These are phyloP conservation scores for Fistulifera pelliculosa DNA, from an alignment of 108 stramenopile species.

Conservation along the genomic window DNA sequence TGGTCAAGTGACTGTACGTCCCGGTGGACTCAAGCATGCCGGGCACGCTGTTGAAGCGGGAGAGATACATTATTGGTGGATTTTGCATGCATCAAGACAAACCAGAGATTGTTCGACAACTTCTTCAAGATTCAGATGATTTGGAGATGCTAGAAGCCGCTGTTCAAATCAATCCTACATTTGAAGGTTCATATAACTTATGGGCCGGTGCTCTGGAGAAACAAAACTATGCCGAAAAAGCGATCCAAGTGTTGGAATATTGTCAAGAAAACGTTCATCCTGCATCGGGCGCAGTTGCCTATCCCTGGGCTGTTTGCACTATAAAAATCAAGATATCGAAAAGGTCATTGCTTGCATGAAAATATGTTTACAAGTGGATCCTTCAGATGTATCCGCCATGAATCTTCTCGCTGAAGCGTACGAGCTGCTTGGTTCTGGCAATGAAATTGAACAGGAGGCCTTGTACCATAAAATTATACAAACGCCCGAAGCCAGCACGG, in stretches of 20 bases:
- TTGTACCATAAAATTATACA: conserved; percentile 15
- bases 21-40: conserved; percentile 44
- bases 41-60: conserved; percentile 36
- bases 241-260: conserved; percentile 33
- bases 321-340: conserved; percentile 9
- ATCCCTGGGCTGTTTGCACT: conserved; percentile 24
- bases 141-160: conserved; percentile 27
- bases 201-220: conserved; percentile 18
- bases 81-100: conserved; percentile 38
- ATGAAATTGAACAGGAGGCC: conserved; percentile 12
- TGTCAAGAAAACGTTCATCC: conserved; percentile 34
- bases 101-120: conserved; percentile 37
- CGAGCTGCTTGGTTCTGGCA: conserved; percentile 5
- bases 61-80: conserved; percentile 48
- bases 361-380: conserved; percentile 26
- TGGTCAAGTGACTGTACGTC: conserved; percentile 42
- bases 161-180: conserved; percentile 34
- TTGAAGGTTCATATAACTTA: conserved; percentile 29
- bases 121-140: conserved; percentile 11
- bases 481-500: conserved; percentile 24
- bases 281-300: conserved; percentile 24
- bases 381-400: conserved; percentile 34
- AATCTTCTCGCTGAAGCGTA: conserved; percentile 15
- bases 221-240: conserved; percentile 14
- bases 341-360: conserved; percentile 24